These are phyloP conservation scores for Cercospora beticola DNA, from an alignment of 2,329 filamentous ascomycete genomes.

Conservation along the genomic window DNA sequence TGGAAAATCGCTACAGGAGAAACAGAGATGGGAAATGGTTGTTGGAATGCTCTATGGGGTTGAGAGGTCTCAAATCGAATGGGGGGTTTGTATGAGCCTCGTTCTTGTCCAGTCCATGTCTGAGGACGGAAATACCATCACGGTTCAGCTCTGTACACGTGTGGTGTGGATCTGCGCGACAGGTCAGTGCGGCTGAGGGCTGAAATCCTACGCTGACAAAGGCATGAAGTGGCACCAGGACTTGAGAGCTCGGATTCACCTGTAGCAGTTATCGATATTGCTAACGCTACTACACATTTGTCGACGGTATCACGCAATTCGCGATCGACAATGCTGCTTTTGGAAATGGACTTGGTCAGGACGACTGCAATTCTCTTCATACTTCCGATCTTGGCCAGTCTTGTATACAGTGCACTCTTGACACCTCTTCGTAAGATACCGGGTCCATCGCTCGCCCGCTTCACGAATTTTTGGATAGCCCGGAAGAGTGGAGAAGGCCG, in stretches of 20 bases:
- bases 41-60: slow-evolving; percentile 3
- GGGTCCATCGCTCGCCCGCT: slow-evolving; percentile 5
- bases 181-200: background rate
- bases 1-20: slow-evolving; percentile 1
- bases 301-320: background rate
- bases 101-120: background rate
- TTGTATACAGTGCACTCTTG: background rate
- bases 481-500: slow-evolving; percentile 1
- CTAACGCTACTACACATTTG: background rate
- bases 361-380: background rate
- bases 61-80: slow-evolving; percentile 9
- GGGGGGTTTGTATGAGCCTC: slow-evolving; percentile 12
- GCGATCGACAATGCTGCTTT: background rate
- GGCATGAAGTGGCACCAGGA: background rate
- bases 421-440: slow-evolving; percentile 9
- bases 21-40: slow-evolving; percentile 9
- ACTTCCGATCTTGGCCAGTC: background rate
- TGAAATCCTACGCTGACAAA: background rate
- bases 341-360: background rate
- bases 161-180: background rate
- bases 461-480: slow-evolving; percentile 5
- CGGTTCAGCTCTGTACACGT: background rate
- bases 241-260: background rate
- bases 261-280: background rate
- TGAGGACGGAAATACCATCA: background rate